Base-by-base conservation (phyloP, 495 filamentous ascomycete genomes). In the Pyronema domesticum region DNA sequence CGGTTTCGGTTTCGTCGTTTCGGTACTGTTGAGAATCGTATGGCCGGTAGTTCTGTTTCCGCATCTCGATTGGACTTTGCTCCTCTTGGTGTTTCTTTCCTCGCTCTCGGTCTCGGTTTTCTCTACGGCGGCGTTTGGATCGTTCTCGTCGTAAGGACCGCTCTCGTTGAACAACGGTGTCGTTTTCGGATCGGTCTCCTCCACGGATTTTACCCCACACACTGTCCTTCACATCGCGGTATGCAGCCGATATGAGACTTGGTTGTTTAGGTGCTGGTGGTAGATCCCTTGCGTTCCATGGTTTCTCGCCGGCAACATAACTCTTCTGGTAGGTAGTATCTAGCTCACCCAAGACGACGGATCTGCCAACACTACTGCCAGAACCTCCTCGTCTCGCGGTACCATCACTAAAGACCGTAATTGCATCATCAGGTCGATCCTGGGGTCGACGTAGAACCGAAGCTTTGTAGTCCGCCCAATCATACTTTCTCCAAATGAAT, bases 391-490 rank as follows among this genome's bases (percentile, higher is more conserved):
- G 53, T 5, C 63, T 56, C 3, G 60, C 51, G 6, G 63, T 67
- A 3, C 63, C 63, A 53, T 66, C 63, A 3, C 59, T 60, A 46
- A 66, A 66, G 34, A 66, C 63, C 0, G 63, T 66, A 51, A 66
- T 62, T 6, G 63, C 63, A 23, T 66, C 63, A 42, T 66, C 63
- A 3, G 63, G 59, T 8, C 60, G 37, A 0, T 19, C 48, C 8
- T 53, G 56, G 11, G 59, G 62, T 18, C 89, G 82, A 34, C 91
- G 80, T n/a, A 96, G 71, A 9, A 98, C 93, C 0, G 93, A 95
- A 3, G 83, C 83, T 66, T 95, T 95, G 77, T 98, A 98, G 59
- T 98, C 91, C 0, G 94, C 89, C 91, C 91, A 98, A 68, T 98
- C 91, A 47, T 77, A 73, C 54, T 86, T 71, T 14, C 74, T 75